Conservation (phyloP, 768 basidiomycete species). For the Tulasnella sp. region DNA sequence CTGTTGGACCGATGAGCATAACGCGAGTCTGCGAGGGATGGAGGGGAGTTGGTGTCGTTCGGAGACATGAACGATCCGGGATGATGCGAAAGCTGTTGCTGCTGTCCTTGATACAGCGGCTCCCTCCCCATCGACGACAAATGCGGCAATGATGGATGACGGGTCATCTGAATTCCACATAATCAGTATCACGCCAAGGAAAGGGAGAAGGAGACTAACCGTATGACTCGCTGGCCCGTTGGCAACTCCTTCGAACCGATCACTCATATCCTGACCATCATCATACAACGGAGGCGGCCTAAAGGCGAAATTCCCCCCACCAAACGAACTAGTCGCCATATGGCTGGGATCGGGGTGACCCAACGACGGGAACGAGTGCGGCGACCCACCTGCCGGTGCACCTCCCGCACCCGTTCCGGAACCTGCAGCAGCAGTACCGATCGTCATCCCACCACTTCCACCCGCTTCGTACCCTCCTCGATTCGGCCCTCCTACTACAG, state of each 20-base stretch:
- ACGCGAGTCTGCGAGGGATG: conserved; percentile 4
- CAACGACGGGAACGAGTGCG: background rate
- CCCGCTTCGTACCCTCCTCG: background rate
- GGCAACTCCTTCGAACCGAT: background rate
- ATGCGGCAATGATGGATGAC: background rate
- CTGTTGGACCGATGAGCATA: background rate
- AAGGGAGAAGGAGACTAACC: background rate
- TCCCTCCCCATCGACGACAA: background rate
- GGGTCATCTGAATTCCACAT: background rate
- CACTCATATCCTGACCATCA: background rate
- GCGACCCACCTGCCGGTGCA: background rate
- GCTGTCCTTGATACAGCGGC: background rate
- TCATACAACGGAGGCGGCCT: background rate
- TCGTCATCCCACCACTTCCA: background rate
- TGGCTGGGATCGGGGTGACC: background rate
- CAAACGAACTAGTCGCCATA: background rate
- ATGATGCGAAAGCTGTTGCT: background rate
- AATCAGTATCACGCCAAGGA: background rate
- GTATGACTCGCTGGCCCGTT: background rate
- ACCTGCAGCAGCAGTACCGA: background rate
- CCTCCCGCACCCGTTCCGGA: background rate
- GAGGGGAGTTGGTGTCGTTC: background rate
- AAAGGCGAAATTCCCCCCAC: background rate
- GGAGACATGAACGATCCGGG: background rate
- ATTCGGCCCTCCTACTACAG: background rate